Evolutionary conservation across 192 early-diverging fungal genomes (phyloP).

Genomic region (Pilaira anomala): DNA sequence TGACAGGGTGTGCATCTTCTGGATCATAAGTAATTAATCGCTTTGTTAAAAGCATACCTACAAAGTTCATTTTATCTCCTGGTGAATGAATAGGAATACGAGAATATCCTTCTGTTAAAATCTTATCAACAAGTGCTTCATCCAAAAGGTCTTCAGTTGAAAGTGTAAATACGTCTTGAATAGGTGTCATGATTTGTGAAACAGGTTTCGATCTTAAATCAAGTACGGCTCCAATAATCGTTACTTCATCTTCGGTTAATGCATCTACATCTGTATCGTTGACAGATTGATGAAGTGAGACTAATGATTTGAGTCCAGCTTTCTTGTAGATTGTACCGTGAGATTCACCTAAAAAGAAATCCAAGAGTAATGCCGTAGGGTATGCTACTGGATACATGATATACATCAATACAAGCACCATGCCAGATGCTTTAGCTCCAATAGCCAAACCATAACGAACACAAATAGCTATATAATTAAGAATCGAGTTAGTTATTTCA

Average conservation of each 20-base stretch:
- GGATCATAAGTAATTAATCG: slow-evolving; percentile 69
- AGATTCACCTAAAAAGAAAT: slow-evolving; percentile 79
- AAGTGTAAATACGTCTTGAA: slow-evolving; percentile 65
- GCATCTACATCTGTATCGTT: slow-evolving; percentile 51
- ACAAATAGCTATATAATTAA: slow-evolving; percentile 63
- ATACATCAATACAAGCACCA: slow-evolving; percentile 64
- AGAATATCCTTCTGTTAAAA: slow-evolving; percentile 65
- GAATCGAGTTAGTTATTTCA: neutral
- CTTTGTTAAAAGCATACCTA: slow-evolving; percentile 75
- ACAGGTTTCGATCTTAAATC: slow-evolving; percentile 72
- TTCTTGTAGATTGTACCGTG: slow-evolving; percentile 87
- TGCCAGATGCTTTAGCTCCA: slow-evolving; percentile 79
- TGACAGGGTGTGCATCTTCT: slow-evolving; percentile 57
- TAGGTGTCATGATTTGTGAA: slow-evolving; percentile 64
- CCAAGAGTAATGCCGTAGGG: slow-evolving; percentile 84
- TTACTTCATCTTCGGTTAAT: slow-evolving; percentile 72
- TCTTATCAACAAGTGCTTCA: slow-evolving; percentile 49
- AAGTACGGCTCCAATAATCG: slow-evolving; percentile 71
- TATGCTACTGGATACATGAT: slow-evolving; percentile 70
- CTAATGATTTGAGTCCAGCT: slow-evolving; percentile 69
- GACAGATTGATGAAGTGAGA: slow-evolving; percentile 66
- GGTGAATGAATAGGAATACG: slow-evolving; percentile 68
- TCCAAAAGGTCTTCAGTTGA: slow-evolving; percentile 57
- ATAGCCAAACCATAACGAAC: slow-evolving; percentile 86
- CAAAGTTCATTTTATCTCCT: slow-evolving; percentile 55